Evolutionary conservation across 2,329 filamentous ascomycete species (phyloP), one percentile per base, ranked within the genome.

Genomic region (Reticulascus tulasneorum): DNA sequence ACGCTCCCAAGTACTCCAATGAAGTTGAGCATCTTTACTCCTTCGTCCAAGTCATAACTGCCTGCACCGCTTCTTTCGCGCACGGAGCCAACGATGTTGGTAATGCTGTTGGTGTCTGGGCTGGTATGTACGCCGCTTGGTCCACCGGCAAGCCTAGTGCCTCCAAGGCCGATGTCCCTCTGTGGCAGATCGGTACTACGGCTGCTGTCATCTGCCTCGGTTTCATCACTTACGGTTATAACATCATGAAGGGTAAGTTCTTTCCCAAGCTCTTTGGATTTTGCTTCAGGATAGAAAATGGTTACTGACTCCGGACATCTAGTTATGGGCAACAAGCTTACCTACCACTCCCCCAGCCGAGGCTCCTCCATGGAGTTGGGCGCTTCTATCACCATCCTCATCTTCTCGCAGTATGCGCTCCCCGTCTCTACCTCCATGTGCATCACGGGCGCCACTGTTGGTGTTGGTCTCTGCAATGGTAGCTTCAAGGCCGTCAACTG

Each of bases 301-400:
- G n/a, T 12, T 50, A 41, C n/a, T n/a, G n/a, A n/a, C n/a, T n/a
- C n/a, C n/a, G n/a, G n/a, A n/a, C 20, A 12, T 15, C 45, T 47
- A 79, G 79, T 84, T 60, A 86, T 88, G 82, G 84, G 84, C 35
- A 88, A 88, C 71, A 84, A 84, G 62, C 79, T 86, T 58, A 86
- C 82, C 38, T 83, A 84, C 60, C 80, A 85, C 61, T 71, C 67
- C 18, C 69, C 69, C 17, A 64, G 58, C 47, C 60, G 69, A 46
- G 69, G 67, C 34, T 85, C 66, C 49, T 86, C 81, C 33, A 88
- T 88, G 84, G 84, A 89, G 56, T 75, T 88, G 74, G 84, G 84
- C 31, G 82, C 84, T 26, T 82, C 84, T 46, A 77, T 88, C 47
- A 88, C 84, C 8, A 77, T 88, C 42, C 74, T 88, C 20, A 60